A percentile compares a stretch with the other conserved stretches of the same genome.
Conservation (phyloP, 1,284 basidiomycete genomes). For the Trichosporon faecale region DNA sequence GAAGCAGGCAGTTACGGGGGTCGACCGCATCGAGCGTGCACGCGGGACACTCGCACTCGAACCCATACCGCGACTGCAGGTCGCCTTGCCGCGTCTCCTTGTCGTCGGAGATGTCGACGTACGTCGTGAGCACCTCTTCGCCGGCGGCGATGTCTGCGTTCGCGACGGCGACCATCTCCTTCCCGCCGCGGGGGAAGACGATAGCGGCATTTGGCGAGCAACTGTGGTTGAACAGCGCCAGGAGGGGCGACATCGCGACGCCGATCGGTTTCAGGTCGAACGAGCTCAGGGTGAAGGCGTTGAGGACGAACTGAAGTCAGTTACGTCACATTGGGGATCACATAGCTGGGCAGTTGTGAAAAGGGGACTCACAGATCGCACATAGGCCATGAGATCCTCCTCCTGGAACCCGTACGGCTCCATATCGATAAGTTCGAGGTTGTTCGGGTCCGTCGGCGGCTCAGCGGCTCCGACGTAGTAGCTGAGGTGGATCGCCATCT, state of each 20-base stretch:
- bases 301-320: slow-evolving; percentile 68
- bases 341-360: too few relatives aligned
- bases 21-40: slow-evolving; percentile 60
- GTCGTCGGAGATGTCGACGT: slow-evolving; percentile 78
- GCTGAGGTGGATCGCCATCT: slow-evolving; percentile 30
- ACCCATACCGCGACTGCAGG: slow-evolving; percentile 72
- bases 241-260: slow-evolving; percentile 68
- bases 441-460: slow-evolving; percentile 8
- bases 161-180: slow-evolving; percentile 66
- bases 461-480: slow-evolving; percentile 39
- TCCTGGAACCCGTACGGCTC: slow-evolving; percentile 38
- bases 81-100: slow-evolving; percentile 59
- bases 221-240: slow-evolving; percentile 85
- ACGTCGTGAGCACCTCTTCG: slow-evolving; percentile 76
- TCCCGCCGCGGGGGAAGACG: slow-evolving; percentile 66
- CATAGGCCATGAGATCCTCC: slow-evolving; percentile 41
- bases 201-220: slow-evolving; percentile 86
- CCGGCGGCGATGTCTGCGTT: slow-evolving; percentile 62
- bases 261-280: slow-evolving; percentile 74
- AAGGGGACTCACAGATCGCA: slow-evolving; percentile 46
- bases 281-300: slow-evolving; percentile 79
- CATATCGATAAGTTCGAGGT: slow-evolving; percentile 40
- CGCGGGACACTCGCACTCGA: slow-evolving; percentile 67
- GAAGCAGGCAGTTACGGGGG: slow-evolving; percentile 60
- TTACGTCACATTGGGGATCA: neutral